A percentile compares a stretch with the other conserved stretches of the same genome.
Conservation (phyloP, 2,329 filamentous ascomycete species). For the Ilyonectria mors-panacis region DNA sequence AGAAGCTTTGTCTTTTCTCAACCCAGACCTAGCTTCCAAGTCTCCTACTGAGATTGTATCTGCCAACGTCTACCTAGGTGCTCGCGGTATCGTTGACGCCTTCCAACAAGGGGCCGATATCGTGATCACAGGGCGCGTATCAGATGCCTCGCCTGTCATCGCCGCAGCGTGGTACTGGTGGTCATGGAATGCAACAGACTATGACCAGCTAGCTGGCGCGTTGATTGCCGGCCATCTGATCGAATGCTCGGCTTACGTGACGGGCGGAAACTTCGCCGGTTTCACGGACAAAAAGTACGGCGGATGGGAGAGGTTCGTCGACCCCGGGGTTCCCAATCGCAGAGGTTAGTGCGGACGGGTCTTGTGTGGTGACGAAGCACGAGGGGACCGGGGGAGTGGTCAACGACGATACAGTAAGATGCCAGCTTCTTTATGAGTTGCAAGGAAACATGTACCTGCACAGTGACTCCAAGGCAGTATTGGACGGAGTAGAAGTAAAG, state of each 20-base stretch:
- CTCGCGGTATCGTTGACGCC: slow-evolving; percentile 57
- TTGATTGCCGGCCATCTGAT: slow-evolving; percentile 64
- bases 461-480: slow-evolving; percentile 11
- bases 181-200: slow-evolving; percentile 60
- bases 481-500: slow-evolving; percentile 32
- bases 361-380: slow-evolving; percentile 55
- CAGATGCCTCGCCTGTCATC: slow-evolving; percentile 64
- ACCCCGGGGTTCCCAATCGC: slow-evolving; percentile 65
- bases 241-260: slow-evolving; percentile 66
- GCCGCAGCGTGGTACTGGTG: slow-evolving; percentile 68
- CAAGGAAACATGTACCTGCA: slow-evolving; percentile 24
- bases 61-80: slow-evolving; percentile 67
- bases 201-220: slow-evolving; percentile 62
- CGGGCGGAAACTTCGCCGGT: slow-evolving; percentile 67
- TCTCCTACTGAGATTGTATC: slow-evolving; percentile 42
- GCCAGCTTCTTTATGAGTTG: slow-evolving; percentile 22
- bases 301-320: slow-evolving; percentile 33
- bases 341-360: slow-evolving; percentile 61
- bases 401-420: slow-evolving; percentile 18
- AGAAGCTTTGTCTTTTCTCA: slow-evolving; percentile 35
- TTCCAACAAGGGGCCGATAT: slow-evolving; percentile 58
- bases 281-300: slow-evolving; percentile 42
- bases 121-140: slow-evolving; percentile 59
- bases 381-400: slow-evolving; percentile 13
- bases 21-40: slow-evolving; percentile 18